A percentile compares a stretch with the other conserved stretches of the same genome.
Conservation (phyloP, 2,329 filamentous ascomycete genomes). For the Botrytis medusae region DNA sequence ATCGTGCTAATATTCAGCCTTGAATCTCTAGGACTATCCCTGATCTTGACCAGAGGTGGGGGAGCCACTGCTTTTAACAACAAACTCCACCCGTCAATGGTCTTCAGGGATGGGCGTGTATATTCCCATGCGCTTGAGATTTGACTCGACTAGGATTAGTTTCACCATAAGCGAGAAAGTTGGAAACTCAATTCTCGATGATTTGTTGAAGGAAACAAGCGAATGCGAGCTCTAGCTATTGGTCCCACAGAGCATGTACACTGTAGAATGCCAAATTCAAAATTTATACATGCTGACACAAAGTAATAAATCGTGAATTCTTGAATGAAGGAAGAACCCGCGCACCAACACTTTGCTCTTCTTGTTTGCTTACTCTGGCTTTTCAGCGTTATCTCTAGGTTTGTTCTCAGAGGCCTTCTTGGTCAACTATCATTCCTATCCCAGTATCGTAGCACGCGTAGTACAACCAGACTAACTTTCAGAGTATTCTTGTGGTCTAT, state of each 20-base stretch:
- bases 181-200: slow-evolving; percentile 6
- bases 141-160: slow-evolving; percentile 10
- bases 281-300: not conserved
- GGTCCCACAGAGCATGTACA: not conserved
- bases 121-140: slow-evolving; percentile 20
- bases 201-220: slow-evolving; percentile 9
- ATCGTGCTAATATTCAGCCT: slow-evolving; percentile 33
- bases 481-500: not conserved
- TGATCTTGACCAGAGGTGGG: slow-evolving; percentile 14
- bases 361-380: not conserved
- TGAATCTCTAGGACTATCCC: slow-evolving; percentile 27
- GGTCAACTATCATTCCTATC: not conserved
- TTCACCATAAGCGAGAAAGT: slow-evolving; percentile 3
- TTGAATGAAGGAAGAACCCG: not conserved
- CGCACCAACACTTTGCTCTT: not conserved
- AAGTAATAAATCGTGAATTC: not conserved
- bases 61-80: slow-evolving; percentile 7
- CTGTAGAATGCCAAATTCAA: not conserved
- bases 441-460: not conserved
- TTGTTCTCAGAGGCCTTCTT: not conserved
- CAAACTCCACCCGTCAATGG: slow-evolving; percentile 18
- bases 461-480: not conserved
- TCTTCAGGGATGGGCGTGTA: not conserved
- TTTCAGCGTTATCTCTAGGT: not conserved
- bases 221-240: not conserved